These are phyloP conservation scores for Clitocybe nebularis DNA, from an alignment of 1,284 basidiomycete genomes.

Conservation along the genomic window DNA sequence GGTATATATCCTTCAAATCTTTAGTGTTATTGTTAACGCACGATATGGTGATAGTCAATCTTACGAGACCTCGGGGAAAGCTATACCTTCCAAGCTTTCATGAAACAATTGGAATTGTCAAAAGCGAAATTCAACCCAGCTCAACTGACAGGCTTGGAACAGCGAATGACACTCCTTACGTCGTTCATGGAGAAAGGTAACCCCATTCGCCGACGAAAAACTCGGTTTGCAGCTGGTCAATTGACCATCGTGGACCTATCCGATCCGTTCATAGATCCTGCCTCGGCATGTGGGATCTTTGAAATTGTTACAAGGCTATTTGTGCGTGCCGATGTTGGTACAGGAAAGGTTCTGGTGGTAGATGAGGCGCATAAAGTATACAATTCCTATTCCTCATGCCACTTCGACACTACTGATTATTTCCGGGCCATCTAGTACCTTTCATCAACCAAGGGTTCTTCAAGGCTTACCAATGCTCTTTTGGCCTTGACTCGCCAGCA, in stretches of 20 bases:
- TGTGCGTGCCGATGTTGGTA: conserved; percentile 54
- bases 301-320: conserved; percentile 66
- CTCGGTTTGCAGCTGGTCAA: conserved; percentile 48
- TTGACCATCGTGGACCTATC: conserved; percentile 66
- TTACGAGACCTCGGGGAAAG: conserved; percentile 36
- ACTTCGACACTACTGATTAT: no score
- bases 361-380: conserved; percentile 73
- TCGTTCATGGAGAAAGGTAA: conserved; percentile 42
- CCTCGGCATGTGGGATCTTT: conserved; percentile 64
- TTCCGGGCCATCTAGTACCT: no score
- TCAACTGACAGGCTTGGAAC: conserved; percentile 52
- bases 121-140: conserved; percentile 50
- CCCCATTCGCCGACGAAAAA: conserved; percentile 12
- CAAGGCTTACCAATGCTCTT: conserved; percentile 55
- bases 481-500: conserved; percentile 63
- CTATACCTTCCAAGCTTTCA: conserved; percentile 41
- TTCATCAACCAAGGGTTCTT: conserved; percentile 38
- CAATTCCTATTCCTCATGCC: no score
- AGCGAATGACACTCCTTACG: conserved; percentile 51
- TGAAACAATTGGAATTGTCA: conserved; percentile 37
- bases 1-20: conserved; percentile 17
- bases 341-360: conserved; percentile 68
- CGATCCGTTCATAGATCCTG: conserved; percentile 67
- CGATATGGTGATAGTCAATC: conserved; percentile 26
- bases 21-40: conserved; percentile 1